phyloP scores from a whole-genome alignment of 768 basidiomycete species.

The Agrocybe pediades region DNA sequence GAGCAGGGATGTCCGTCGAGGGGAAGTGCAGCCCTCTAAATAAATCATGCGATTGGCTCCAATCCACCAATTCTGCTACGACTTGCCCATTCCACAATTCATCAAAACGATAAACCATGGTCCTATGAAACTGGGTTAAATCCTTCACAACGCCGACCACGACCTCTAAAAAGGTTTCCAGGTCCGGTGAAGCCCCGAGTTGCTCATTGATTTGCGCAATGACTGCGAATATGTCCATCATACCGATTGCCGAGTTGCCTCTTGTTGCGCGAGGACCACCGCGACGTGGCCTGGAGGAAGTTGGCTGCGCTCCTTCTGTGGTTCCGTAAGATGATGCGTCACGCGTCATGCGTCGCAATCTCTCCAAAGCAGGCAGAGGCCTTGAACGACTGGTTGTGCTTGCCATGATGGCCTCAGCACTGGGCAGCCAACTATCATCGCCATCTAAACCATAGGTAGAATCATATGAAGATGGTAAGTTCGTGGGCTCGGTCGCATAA shows the following conservation, averaged over 20 bases:
- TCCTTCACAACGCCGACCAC: conserved; percentile 74
- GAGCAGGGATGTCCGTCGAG: conserved; percentile 67
- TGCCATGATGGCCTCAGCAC: conserved; percentile 62
- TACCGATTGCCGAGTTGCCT: conserved; percentile 42
- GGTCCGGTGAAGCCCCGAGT: conserved; percentile 61
- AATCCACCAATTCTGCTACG: conserved; percentile 80
- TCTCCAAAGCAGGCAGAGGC: conserved; percentile 70
- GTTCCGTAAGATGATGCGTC: conserved; percentile 8
- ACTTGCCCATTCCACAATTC: conserved; percentile 79
- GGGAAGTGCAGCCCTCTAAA: conserved; percentile 76
- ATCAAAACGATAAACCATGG: conserved; percentile 83
- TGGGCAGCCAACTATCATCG: conserved; percentile 43
- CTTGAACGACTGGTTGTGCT: conserved; percentile 70
- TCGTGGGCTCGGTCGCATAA: conserved; percentile 1
- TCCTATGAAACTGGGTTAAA: conserved; percentile 79
- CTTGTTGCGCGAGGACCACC: conserved; percentile 16
- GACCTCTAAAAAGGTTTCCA: conserved; percentile 72
- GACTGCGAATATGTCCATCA: conserved; percentile 82
- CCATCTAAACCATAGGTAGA: conserved; percentile 18
- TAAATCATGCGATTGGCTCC: conserved; percentile 71
- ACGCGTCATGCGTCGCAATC: conserved; percentile 53
- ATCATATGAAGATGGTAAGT: background rate
- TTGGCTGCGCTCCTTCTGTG: background rate
- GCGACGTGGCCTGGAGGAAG: conserved; percentile 14
- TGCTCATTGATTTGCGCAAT: conserved; percentile 84